Conservation (phyloP, 2,329 filamentous ascomycete species). For the Leptographium lundbergii region DNA sequence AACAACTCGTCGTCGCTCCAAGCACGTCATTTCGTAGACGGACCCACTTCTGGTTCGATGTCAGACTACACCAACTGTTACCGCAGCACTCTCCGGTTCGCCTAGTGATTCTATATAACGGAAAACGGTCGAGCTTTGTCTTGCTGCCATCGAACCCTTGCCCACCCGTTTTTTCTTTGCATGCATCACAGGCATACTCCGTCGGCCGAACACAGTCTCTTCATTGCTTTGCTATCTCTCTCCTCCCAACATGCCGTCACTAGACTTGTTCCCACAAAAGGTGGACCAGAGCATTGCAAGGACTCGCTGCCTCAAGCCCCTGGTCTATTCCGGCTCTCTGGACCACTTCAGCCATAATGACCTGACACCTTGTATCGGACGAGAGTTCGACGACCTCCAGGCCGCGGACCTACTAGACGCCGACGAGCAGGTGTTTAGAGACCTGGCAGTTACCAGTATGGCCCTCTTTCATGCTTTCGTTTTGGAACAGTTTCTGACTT, state of each 20-base stretch:
- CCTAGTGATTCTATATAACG: neutral
- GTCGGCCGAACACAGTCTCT: neutral
- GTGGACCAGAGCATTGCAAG: neutral
- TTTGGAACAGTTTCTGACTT: neutral
- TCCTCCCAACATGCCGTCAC: slow-evolving; percentile 1
- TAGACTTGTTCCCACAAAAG: neutral
- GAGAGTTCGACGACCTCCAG: slow-evolving; percentile 45
- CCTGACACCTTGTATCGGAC: slow-evolving; percentile 47
- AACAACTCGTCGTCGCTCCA: neutral
- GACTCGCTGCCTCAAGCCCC: slow-evolving; percentile 2
- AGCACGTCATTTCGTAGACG: neutral
- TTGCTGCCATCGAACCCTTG: neutral
- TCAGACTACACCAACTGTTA: neutral
- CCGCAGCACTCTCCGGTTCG: neutral
- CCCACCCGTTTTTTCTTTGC: neutral
- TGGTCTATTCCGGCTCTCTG: slow-evolving; percentile 28
- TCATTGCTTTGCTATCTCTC: neutral
- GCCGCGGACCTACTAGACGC: slow-evolving; percentile 47
- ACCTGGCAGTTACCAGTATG: slow-evolving; percentile 54
- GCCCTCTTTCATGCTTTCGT: neutral
- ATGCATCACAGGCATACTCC: neutral
- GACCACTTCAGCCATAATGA: slow-evolving; percentile 43
- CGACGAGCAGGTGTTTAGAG: slow-evolving; percentile 47
- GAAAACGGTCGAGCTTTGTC: neutral
- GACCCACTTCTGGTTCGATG: neutral